phyloP scores from a whole-genome alignment of 208 protist genomes.

The Trypanosomatidae sp. region DNA sequence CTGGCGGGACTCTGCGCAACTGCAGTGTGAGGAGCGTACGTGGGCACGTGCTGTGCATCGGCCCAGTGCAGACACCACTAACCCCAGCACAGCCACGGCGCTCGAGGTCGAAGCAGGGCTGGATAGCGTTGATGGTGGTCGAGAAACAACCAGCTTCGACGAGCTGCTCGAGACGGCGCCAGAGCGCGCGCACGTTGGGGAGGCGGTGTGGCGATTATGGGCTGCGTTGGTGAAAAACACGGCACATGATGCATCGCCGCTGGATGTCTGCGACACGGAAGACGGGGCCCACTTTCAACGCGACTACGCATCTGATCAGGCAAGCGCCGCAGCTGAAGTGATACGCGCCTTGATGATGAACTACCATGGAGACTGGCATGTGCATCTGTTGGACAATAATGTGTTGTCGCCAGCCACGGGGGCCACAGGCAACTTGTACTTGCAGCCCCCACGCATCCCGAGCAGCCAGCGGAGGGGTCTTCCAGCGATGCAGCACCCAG shows the following conservation, averaged over 20 bases:
- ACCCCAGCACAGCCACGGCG: not conserved
- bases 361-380: conserved; percentile 15
- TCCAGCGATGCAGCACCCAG: not conserved
- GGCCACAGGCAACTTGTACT: not conserved
- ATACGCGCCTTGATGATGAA: not conserved
- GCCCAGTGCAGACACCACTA: not conserved
- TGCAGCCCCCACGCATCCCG: not conserved
- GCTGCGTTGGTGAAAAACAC: not conserved
- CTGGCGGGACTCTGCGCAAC: conserved; percentile 6
- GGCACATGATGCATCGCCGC: not conserved
- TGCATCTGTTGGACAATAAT: not conserved
- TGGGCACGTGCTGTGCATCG: not conserved
- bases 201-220: conserved; percentile 18
- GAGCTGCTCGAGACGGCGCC: conserved; percentile 23
- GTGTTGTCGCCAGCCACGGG: not conserved
- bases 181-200: conserved; percentile 15
- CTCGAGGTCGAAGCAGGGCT: not conserved
- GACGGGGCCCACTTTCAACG: not conserved
- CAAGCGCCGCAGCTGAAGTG: not conserved
- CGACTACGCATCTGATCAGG: not conserved
- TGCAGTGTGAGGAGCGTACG: conserved; percentile 12
- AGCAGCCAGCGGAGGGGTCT: not conserved
- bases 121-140: not conserved
- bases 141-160: not conserved
- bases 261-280: no score